These are phyloP conservation scores for Pestalotiopsis sp. DNA, from an alignment of 2,329 filamentous ascomycete genomes.

Conservation along the genomic window DNA sequence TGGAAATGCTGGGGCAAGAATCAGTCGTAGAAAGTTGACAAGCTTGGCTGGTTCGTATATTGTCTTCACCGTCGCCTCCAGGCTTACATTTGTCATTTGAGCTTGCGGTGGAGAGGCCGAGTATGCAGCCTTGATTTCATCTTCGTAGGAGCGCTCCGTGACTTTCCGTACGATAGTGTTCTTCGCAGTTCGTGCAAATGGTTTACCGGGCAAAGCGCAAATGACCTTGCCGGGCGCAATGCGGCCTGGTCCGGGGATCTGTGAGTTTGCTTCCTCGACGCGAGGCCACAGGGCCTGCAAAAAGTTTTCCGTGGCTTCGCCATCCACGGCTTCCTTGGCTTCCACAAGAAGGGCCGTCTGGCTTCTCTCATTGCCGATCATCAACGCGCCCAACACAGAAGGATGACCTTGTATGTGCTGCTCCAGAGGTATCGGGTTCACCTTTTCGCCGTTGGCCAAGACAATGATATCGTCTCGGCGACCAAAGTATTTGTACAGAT, in stretches of 20 bases:
- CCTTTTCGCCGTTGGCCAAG: constrained; percentile 41
- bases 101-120: neutral
- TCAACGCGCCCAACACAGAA: neutral
- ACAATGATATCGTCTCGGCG: constrained; percentile 45
- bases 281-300: neutral
- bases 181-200: constrained; percentile 11
- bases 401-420: constrained; percentile 6
- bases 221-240: constrained; percentile 1
- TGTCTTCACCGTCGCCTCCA: neutral
- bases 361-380: neutral
- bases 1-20: neutral
- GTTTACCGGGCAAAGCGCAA: constrained; percentile 1
- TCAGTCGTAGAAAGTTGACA: neutral
- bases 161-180: constrained; percentile 9
- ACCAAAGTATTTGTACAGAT: constrained; percentile 38
- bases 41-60: constrained; percentile 2
- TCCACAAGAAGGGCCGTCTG: constrained; percentile 7
- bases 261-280: constrained; percentile 4
- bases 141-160: constrained; percentile 3
- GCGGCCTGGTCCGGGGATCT: constrained; percentile 1
- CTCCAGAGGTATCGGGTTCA: constrained; percentile 17
- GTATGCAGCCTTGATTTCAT: constrained; percentile 8
- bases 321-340: neutral
- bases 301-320: neutral
- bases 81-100: neutral